Evolutionary conservation across 2,329 filamentous ascomycete genomes (phyloP).

Genomic region (Beauveria scarabaeidicola): DNA sequence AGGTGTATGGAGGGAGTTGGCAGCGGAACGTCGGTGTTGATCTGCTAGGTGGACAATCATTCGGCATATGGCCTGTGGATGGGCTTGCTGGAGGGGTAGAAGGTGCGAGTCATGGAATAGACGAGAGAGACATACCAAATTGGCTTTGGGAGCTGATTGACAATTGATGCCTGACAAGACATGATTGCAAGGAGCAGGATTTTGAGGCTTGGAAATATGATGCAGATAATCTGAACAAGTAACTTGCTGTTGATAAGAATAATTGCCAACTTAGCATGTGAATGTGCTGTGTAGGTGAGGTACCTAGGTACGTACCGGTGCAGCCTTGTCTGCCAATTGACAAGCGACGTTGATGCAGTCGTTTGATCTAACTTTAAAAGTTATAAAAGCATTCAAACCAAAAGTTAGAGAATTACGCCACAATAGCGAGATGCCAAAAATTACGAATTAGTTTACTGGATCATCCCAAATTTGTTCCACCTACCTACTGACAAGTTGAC

Average conservation of each 20-base stretch:
- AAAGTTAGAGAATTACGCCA: no score
- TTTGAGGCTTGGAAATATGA: background rate
- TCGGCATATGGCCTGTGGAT: conserved; percentile 1
- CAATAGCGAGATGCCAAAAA: background rate
- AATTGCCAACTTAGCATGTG: background rate
- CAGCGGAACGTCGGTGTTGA: background rate
- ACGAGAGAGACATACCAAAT: background rate
- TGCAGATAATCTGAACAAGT: background rate
- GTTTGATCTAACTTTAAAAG: background rate
- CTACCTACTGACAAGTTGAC: no score
- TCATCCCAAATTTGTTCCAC: no score
- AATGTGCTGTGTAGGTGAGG: conserved; percentile 2
- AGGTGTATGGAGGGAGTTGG: background rate
- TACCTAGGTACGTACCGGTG: background rate
- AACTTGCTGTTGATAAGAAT: background rate
- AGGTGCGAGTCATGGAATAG: background rate
- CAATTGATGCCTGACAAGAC: background rate
- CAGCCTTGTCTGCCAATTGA: background rate
- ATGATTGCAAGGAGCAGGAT: background rate
- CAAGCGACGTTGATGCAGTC: background rate
- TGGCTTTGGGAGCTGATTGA: conserved; percentile 4
- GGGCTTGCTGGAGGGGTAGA: background rate
- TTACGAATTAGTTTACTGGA: no score
- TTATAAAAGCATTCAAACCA: background rate
- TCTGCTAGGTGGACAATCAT: background rate